phyloP scores from a whole-genome alignment of 2,329 filamentous ascomycete species.

The Aureobasidium lini region DNA sequence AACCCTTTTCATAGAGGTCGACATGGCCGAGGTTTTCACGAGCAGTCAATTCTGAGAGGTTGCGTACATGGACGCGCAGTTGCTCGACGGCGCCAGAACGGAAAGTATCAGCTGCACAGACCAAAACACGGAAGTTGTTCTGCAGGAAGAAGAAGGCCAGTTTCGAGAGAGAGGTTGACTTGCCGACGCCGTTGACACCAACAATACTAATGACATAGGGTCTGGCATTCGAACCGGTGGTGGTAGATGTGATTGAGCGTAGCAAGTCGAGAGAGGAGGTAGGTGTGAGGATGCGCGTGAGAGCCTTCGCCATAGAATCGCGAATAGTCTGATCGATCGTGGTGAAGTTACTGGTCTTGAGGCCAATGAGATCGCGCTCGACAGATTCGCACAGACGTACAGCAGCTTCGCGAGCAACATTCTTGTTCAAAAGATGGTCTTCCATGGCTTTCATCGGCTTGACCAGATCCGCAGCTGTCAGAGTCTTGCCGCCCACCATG shows the following conservation, averaged over 20 bases:
- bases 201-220: constrained; percentile 98
- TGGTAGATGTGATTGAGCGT: constrained; percentile 77
- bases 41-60: constrained; percentile 78
- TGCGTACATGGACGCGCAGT: constrained; percentile 87
- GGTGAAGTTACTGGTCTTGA: constrained; percentile 89
- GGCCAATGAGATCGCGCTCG: constrained; percentile 78
- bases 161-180: constrained; percentile 95
- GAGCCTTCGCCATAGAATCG: constrained; percentile 80
- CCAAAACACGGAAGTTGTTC: constrained; percentile 91
- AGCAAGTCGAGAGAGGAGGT: constrained; percentile 91
- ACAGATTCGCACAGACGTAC: constrained; percentile 86
- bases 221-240: constrained; percentile 57
- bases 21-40: constrained; percentile 75
- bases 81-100: constrained; percentile 95
- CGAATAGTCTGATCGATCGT: constrained; percentile 72
- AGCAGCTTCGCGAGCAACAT: constrained; percentile 90
- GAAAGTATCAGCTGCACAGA: constrained; percentile 94
- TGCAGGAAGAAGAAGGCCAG: constrained; percentile 97
- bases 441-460: constrained; percentile 96
- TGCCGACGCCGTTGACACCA: constrained; percentile 95
- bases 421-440: constrained; percentile 88
- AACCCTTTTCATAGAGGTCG: constrained; percentile 92
- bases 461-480: constrained; percentile 51
- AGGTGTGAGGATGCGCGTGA: constrained; percentile 92
- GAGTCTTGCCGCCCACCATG: constrained; percentile 85